Evolutionary conservation across 306 rosid species (phyloP), one percentile per base, ranked within the genome.

Genomic region (Casuarina cunninghamiana): DNA sequence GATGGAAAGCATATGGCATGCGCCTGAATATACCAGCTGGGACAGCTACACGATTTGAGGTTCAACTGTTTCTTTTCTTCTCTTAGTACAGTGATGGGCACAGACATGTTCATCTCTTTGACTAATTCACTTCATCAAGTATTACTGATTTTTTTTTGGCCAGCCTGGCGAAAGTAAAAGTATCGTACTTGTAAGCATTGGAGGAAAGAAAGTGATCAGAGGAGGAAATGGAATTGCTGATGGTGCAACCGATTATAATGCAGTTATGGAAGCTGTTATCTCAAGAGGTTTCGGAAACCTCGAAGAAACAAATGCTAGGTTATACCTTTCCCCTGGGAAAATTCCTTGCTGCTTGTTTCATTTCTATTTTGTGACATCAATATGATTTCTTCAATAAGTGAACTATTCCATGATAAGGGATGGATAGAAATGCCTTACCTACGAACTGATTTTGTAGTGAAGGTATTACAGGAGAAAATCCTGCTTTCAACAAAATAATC

Each of bases 31-130:
- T 95, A 84, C 79, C 88, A 2, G 89, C 99, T n/a, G 97, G 99
- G 84, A 89, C 91, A 50, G 93, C 97, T 72, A 85, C 76, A 74
- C 91, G 99, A 68, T 95, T 93, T 72, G 99, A 95, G 99, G 99
- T 95, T 37, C 41, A 37, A 66, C 49, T 66, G 19, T 66, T 66
- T 39, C 42, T 39, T 39, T 41, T 66, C 41, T 17, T 15, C 45
- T 48, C 49, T 66, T 66, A 39, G 5, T 3, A 62, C 42, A 62
- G 60, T 53, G 42, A 69, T 16, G 43, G 69, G 75, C 68, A 58
- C 61, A 21, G 26, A 46, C 66, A 13, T 72, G 60, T 26, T 70
- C 67, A 53, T 50, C 38, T 9, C 48, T 60, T 79, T 65, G 71
- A 82, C 46, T 49, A 46, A 6, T 62, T 53, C 44, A 73, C 58